These are phyloP conservation scores for Luffa acutangula DNA, from an alignment of 306 rosid species.

Conservation along the genomic window DNA sequence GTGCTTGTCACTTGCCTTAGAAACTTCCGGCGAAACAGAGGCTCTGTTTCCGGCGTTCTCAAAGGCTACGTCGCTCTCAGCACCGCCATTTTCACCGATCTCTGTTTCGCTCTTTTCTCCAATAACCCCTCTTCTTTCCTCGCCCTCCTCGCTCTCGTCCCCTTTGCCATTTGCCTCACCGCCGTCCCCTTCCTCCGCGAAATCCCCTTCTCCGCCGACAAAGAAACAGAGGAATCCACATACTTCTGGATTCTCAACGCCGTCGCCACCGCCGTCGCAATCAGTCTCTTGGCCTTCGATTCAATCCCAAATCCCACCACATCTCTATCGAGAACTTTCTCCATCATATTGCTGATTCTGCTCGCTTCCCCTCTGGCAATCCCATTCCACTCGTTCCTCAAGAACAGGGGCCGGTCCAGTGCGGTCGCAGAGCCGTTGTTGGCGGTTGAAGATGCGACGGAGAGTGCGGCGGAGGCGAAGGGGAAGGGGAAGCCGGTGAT, in stretches of 20 bases:
- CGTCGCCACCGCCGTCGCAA: background rate
- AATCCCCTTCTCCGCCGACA: conserved; percentile 14
- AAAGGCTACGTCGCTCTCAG: conserved; percentile 79
- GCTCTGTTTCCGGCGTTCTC: conserved; percentile 71
- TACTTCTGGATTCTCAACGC: background rate
- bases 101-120: conserved; percentile 56
- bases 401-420: background rate
- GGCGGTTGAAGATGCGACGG: background rate
- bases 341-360: background rate
- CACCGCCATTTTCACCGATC: conserved; percentile 79
- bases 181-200: conserved; percentile 75
- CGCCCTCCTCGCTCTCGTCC: conserved; percentile 53
- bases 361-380: background rate
- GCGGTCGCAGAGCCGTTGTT: background rate
- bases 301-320: background rate
- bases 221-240: background rate
- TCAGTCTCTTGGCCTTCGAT: background rate
- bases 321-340: background rate
- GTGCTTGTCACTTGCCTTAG: conserved; percentile 66
- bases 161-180: conserved; percentile 53
- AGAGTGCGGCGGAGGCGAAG: background rate
- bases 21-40: conserved; percentile 59
- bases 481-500: conserved; percentile 19
- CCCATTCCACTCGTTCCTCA: background rate
- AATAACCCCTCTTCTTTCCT: conserved; percentile 52